phyloP scores from a whole-genome alignment of 192 early-diverging fungal genomes.

The Backusella australiensis region DNA sequence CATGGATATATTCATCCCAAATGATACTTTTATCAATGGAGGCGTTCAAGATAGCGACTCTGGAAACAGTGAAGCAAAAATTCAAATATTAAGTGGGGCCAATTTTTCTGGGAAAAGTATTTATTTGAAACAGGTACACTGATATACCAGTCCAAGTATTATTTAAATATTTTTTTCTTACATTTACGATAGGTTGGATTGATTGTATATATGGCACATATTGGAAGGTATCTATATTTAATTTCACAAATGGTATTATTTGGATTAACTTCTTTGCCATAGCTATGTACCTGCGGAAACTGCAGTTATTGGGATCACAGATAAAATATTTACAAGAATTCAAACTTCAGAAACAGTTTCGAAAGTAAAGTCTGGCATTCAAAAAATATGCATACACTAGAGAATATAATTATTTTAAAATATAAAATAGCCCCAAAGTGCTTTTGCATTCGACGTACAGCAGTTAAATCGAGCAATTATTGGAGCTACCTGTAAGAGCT shows the following conservation, averaged over 20 bases:
- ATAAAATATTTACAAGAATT: slow-evolving; percentile 75
- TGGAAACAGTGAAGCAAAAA: slow-evolving; percentile 13
- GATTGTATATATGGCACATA: slow-evolving; percentile 85
- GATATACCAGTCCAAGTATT: background rate
- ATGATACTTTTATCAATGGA: slow-evolving; percentile 56
- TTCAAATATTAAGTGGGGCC: slow-evolving; percentile 76
- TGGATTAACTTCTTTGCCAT: background rate
- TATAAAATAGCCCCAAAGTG: slow-evolving; percentile 54
- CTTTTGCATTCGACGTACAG: slow-evolving; percentile 72
- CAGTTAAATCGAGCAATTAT: slow-evolving; percentile 55
- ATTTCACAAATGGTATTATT: background rate
- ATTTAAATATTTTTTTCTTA: background rate
- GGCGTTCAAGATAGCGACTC: background rate
- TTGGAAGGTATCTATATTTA: slow-evolving; percentile 54
- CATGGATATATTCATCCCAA: slow-evolving; percentile 67
- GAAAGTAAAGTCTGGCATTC: slow-evolving; percentile 33
- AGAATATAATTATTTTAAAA: background rate
- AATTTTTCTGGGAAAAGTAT: slow-evolving; percentile 86
- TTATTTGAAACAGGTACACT: slow-evolving; percentile 61
- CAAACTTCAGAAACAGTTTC: slow-evolving; percentile 71
- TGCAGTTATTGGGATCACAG: slow-evolving; percentile 71
- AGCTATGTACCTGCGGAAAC: slow-evolving; percentile 78
- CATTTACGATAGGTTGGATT: slow-evolving; percentile 57
- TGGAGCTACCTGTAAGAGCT: slow-evolving; percentile 46
- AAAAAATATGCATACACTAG: background rate